Base-by-base conservation (phyloP, 768 basidiomycete species). In the Podaxis sp. region DNA sequence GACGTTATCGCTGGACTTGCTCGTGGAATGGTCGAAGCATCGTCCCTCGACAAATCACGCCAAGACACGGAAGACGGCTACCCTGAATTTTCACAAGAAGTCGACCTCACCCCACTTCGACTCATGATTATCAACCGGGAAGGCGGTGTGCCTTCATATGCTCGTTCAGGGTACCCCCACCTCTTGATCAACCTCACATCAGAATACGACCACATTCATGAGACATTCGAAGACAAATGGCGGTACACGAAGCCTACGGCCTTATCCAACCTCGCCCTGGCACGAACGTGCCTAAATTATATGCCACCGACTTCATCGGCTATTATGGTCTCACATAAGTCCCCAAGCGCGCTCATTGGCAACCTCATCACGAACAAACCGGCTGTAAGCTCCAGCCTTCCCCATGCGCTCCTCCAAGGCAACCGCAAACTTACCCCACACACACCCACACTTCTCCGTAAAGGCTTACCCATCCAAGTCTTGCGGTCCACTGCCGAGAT, bases 361-460 rank as follows among this genome's bases (percentile, higher is more conserved):
- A 99, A 99, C 75, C 84, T 99, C 28, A 96, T 99, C 71, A 99
- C 96, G 36, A 99, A 99, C 74, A 96, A 95, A 71, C 97, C 97
- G 2, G 95, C 94, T 7, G 87, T 96, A 64, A 96, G 93, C 69
- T 96, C 96, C 2, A 96, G 94, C 67, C 83, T 99, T 37, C 96
- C 97, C 50, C 95, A 97, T 68, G 93, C 96, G 5, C 81, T 98
- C 17, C 83, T 99, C 28, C 92, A 94, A 66, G 88, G 91, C 5
- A 91, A 93, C 71, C 82, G 91, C 55, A 90, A 89, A 68, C 83
- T 98, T 57, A 95, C 93, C 0, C 83, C 84, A 2, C 90, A 96
- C 66, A 99, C 95, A 11, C 97, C 97, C 2, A 99, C 97, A 0
- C 82, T 99, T 48, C 79, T 99, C 51, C 87, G 97, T 17, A 90